Conservation (phyloP, 2,329 filamentous ascomycete genomes). For the Cytospora piceae region DNA sequence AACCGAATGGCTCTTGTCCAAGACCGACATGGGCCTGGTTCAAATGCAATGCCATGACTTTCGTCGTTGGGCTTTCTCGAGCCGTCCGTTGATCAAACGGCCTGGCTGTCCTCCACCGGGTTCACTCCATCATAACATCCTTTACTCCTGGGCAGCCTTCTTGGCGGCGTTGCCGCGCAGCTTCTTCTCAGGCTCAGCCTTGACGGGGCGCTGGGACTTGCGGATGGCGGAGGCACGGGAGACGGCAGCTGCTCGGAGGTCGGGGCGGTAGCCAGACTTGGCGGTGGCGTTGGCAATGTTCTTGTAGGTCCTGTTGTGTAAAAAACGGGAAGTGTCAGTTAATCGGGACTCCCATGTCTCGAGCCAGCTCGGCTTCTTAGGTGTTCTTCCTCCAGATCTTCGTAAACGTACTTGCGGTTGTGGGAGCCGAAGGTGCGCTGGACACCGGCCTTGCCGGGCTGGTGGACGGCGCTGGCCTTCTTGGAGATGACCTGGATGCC, state of each 20-base stretch:
- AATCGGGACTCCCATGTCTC: background rate
- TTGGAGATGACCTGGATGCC: constrained; percentile 83
- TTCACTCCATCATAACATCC: constrained; percentile 16
- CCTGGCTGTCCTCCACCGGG: constrained; percentile 12
- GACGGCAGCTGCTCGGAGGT: constrained; percentile 78
- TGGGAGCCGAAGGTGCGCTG: constrained; percentile 71
- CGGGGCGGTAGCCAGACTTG: constrained; percentile 82
- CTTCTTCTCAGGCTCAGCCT: constrained; percentile 75
- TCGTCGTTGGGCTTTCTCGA: constrained; percentile 3
- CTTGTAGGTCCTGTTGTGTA: constrained; percentile 78
- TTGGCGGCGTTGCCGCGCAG: constrained; percentile 77
- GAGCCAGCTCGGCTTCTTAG: background rate
- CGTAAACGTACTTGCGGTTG: constrained; percentile 79
- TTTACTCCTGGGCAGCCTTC: constrained; percentile 62
- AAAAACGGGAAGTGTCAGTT: background rate
- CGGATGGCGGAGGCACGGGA: constrained; percentile 86
- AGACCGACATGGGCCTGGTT: constrained; percentile 13
- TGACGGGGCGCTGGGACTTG: constrained; percentile 76
- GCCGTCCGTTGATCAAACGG: constrained; percentile 21
- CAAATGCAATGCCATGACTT: constrained; percentile 23
- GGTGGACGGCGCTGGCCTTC: constrained; percentile 72
- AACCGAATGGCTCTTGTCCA: constrained; percentile 9
- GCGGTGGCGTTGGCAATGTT: constrained; percentile 80
- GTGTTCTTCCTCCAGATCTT: background rate
- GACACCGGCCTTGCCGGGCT: constrained; percentile 70